These are phyloP conservation scores for Barnettozyma vustinii DNA, from an alignment of 805 yeast genomes.

Conservation along the genomic window DNA sequence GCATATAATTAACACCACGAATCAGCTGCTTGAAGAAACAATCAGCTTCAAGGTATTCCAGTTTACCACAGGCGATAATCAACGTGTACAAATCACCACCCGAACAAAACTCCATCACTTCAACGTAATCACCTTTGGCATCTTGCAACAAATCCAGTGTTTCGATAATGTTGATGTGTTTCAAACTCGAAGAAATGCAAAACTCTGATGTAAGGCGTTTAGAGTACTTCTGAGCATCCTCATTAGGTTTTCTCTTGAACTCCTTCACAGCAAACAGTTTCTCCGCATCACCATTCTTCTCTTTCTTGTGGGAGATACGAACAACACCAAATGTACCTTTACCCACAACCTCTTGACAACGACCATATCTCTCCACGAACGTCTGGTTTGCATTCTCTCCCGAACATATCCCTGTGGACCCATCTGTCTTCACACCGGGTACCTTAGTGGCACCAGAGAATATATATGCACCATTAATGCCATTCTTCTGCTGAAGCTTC, in stretches of 20 bases:
- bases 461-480: constrained; percentile 28
- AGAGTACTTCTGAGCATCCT: constrained; percentile 60
- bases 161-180: constrained; percentile 71
- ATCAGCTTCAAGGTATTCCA: constrained; percentile 81
- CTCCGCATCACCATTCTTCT: constrained; percentile 33
- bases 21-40: constrained; percentile 85
- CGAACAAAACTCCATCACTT: constrained; percentile 79
- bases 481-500: constrained; percentile 28
- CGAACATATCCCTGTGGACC: constrained; percentile 1
- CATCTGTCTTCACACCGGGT: constrained; percentile 6
- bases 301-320: constrained; percentile 73
- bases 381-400: constrained; percentile 34
- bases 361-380: constrained; percentile 85
- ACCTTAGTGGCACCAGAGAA: constrained; percentile 32
- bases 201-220: constrained; percentile 76
- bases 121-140: constrained; percentile 77
- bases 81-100: constrained; percentile 79
- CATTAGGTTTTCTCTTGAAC: constrained; percentile 58
- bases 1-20: constrained; percentile 83
- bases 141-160: constrained; percentile 76
- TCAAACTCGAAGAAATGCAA: constrained; percentile 72
- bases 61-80: constrained; percentile 69
- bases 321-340: constrained; percentile 94
- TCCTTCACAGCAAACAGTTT: constrained; percentile 81
- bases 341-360: constrained; percentile 92